Evolutionary conservation across 495 filamentous ascomycete species (phyloP), one percentile per base, ranked within the genome.

Genomic region (Recurvomyces mirabilis): DNA sequence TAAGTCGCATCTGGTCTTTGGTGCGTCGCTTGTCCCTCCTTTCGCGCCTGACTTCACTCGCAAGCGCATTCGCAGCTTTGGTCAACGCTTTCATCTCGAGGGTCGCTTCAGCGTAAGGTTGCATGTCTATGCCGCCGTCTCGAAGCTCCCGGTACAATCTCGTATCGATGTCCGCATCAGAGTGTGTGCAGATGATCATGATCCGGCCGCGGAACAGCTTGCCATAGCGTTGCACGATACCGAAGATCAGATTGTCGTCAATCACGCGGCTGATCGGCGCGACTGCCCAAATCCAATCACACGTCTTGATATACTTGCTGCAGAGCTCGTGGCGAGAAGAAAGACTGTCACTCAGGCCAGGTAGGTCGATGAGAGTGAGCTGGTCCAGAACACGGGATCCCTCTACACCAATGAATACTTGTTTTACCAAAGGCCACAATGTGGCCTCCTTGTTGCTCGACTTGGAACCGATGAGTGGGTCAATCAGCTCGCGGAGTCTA

Each of bases 351-450:
- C 26, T 39, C 15, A 44, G 36, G 1, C 46, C 46, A 19, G 51
- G 45, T 2, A 53, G 22, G 22, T 53, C 51, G 13, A 17, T 19
- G 9, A 53, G n/a, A 7, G 45, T 48, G 19, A 47, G 17, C 1
- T 17, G 3, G 17, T 39, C 39, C 1, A 49, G 33, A 17, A 43
- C 18, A 1, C 50, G 5, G 6, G 50, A 36, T 7, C 51, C 40
- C 4, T 18, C 19, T 1, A 53, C 31, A 5, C 43, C 30, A 33
- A 48, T 46, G 23, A 14, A 19, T 17, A 52, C 43, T 22, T 47
- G 33, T 39, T 47, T 42, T 2, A 48, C 41, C 17, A 53, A 22
- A 15, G 45, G 44, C 51, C 51, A 53, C 5, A 44, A 24, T 6
- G 45, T 24, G 1, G 39, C 22, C 32, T 40, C 5, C 4, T 44